These are phyloP conservation scores for Alternaria consortialis DNA, from an alignment of 2,329 filamentous ascomycete genomes.

Conservation along the genomic window DNA sequence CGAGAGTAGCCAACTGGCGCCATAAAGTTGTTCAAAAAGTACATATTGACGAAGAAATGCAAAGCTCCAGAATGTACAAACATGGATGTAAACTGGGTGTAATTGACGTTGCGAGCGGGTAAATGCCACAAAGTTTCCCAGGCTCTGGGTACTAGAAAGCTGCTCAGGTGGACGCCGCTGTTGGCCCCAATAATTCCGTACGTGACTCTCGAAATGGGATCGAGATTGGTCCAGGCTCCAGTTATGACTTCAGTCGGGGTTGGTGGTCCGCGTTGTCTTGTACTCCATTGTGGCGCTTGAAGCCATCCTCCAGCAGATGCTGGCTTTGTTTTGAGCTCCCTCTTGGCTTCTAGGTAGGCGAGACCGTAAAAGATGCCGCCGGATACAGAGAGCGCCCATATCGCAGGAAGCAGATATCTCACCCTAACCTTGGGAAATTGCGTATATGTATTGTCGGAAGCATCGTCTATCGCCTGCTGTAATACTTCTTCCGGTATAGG, in stretches of 20 bases:
- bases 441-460: neutral
- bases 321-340: slow-evolving; percentile 31
- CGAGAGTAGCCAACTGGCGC: slow-evolving; percentile 39
- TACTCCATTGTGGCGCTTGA: slow-evolving; percentile 28
- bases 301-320: slow-evolving; percentile 21
- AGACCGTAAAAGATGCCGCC: slow-evolving; percentile 39
- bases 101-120: slow-evolving; percentile 41
- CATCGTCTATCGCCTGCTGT: neutral
- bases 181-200: slow-evolving; percentile 42
- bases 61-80: slow-evolving; percentile 34
- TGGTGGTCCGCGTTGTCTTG: slow-evolving; percentile 27
- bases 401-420: slow-evolving; percentile 38
- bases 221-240: slow-evolving; percentile 32
- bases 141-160: slow-evolving; percentile 30
- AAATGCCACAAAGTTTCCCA: slow-evolving; percentile 44
- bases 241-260: slow-evolving; percentile 40
- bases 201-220: slow-evolving; percentile 41
- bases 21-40: slow-evolving; percentile 43
- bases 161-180: slow-evolving; percentile 38
- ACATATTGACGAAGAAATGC: slow-evolving; percentile 31
- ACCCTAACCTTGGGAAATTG: slow-evolving; percentile 28
- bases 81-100: slow-evolving; percentile 41
- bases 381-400: slow-evolving; percentile 41
- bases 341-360: slow-evolving; percentile 41
- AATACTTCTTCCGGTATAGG: slow-evolving; percentile 12